Conservation (phyloP, 768 basidiomycete genomes). For the Hypsizygus marmoreus region DNA sequence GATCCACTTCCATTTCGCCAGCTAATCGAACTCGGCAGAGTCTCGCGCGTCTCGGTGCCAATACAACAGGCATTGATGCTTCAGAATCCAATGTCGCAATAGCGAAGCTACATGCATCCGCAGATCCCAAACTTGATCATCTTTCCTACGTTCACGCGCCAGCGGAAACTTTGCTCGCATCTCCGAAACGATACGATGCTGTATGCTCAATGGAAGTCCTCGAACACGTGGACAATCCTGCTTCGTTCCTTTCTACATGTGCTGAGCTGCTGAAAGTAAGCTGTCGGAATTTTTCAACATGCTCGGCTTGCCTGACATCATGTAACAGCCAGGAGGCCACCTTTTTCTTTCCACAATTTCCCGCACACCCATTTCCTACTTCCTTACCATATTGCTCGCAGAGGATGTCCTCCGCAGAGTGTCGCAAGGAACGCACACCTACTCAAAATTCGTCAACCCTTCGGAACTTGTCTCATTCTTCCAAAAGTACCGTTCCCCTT, state of each 20-base stretch:
- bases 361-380: slow-evolving; percentile 58
- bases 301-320: background rate
- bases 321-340: slow-evolving; percentile 87
- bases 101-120: slow-evolving; percentile 77
- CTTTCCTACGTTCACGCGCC: slow-evolving; percentile 66
- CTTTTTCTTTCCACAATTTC: slow-evolving; percentile 95
- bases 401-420: slow-evolving; percentile 84
- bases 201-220: slow-evolving; percentile 98
- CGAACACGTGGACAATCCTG: slow-evolving; percentile 95
- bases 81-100: slow-evolving; percentile 85
- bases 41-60: slow-evolving; percentile 83
- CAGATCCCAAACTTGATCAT: slow-evolving; percentile 63
- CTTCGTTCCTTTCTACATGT: slow-evolving; percentile 78
- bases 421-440: slow-evolving; percentile 86
- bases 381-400: slow-evolving; percentile 62
- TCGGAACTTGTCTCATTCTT: slow-evolving; percentile 86
- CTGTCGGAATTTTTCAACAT: background rate
- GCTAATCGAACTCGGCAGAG: slow-evolving; percentile 50
- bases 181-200: slow-evolving; percentile 75
- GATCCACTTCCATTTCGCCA: background rate
- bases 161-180: slow-evolving; percentile 72
- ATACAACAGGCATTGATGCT: slow-evolving; percentile 91
- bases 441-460: slow-evolving; percentile 87
- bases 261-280: slow-evolving; percentile 85
- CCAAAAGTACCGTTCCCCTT: slow-evolving; percentile 48